Evolutionary conservation across 495 filamentous ascomycete species (phyloP), one percentile per base, ranked within the genome.

Genomic region (Penicillium subrubescens): DNA sequence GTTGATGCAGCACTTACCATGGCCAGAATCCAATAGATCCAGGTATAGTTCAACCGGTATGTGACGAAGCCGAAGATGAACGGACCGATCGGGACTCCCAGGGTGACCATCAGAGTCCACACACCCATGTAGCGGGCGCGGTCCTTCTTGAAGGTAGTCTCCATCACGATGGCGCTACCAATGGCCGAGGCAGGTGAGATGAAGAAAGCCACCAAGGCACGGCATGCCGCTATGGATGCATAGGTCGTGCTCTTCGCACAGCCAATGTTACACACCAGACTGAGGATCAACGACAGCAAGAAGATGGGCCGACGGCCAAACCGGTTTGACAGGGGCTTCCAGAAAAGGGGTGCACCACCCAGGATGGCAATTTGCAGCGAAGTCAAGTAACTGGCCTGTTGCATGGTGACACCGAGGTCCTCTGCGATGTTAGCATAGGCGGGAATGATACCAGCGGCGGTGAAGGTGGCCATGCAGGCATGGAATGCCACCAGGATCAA

Each of bases 301-400:
- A 85, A 80, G 35, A 85, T 76, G 6, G 81, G 82, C 3, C 85
- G 81, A n/a, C 84, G 78, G 5, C 86, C 85, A 59, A 74, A 87
- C 11, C 83, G 75, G 59, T 85, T 84, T 7, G 85, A 82, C n/a
- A 88, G 57, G 0, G 86, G 86, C n/a, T 82, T 81, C 81, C 84
- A 85, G 59, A 86, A 76, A 1, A 86, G 63, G 0, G 84, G 84
- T 0, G 81, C 78, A 37, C 73, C 75, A 31, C 84, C 82, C 8
- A 83, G 62, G 48, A 84, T 75, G 39, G 78, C 73, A 59, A 86
- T 87, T 54, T 83, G 81, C 8, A 85, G 65, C 14, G 78, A 81
- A 5, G 79, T 84, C 55, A 86, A 72, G 63, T 87, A 86, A 52
- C 79, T 80, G 23, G 78, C 78, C 15, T 65, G 63, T 57, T 79